A percentile compares a stretch with the other conserved stretches of the same genome.
Evolutionary conservation across 2,329 filamentous ascomycete species (phyloP).

Genomic region (Sclerotinia minor): DNA sequence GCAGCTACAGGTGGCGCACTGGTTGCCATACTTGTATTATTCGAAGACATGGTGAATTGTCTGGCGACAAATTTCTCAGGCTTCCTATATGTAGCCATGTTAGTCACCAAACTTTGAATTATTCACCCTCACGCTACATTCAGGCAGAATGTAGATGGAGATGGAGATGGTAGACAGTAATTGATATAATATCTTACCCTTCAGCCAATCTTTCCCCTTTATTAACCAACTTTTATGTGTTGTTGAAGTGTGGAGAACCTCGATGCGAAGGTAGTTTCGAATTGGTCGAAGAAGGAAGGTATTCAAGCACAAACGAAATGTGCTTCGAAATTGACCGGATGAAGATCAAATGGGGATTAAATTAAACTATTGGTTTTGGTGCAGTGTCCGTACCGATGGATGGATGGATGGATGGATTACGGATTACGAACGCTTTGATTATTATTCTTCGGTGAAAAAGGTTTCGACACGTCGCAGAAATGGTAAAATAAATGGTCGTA

Average conservation of each 20-base stretch:
- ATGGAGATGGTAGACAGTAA: not conserved
- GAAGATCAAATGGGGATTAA: conserved; percentile 13
- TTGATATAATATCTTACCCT: conserved; percentile 12
- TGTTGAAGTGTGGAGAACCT: conserved; percentile 6
- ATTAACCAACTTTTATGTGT: not conserved
- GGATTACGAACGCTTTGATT: conserved; percentile 26
- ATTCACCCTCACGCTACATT: conserved; percentile 11
- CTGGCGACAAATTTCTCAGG: conserved; percentile 29
- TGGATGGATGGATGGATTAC: conserved; percentile 13
- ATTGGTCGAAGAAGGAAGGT: conserved; percentile 29
- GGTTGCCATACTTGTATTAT: conserved; percentile 38
- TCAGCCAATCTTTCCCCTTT: conserved; percentile 18
- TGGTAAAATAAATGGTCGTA: conserved; percentile 17
- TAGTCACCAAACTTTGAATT: conserved; percentile 26
- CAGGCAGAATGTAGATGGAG: not conserved
- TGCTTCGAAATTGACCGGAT: conserved; percentile 24
- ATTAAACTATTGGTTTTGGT: conserved; percentile 10
- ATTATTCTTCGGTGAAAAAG: conserved; percentile 12
- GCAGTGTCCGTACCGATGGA: not conserved
- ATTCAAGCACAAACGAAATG: conserved; percentile 24
- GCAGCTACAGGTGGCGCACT: conserved; percentile 24
- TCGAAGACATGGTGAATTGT: conserved; percentile 37
- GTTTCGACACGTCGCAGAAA: conserved; percentile 23
- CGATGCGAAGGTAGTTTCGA: conserved; percentile 28
- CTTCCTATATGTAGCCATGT: conserved; percentile 32